Base-by-base conservation (phyloP, 768 basidiomycete species). In the Mycena venus region DNA sequence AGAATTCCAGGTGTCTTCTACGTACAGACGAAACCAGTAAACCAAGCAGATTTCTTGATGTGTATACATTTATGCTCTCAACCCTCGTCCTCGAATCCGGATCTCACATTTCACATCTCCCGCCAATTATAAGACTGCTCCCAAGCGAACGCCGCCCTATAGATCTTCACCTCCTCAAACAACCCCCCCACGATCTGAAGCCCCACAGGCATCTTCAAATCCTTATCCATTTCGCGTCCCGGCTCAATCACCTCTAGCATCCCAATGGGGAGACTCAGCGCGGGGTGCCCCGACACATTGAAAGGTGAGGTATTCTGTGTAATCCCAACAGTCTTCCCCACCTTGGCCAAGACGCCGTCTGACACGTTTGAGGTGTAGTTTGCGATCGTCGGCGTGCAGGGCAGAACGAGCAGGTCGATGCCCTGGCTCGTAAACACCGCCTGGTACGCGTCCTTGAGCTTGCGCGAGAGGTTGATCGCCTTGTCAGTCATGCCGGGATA, bases 171-270 rank as follows among this genome's bases (percentile, higher is more conserved):
- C 77, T 90, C 72, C 83, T 85, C 47, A 85, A 87, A 70, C 79
- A 89, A 73, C 61, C 88, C 65, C 0, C 84, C 86, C 1, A 88
- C 84, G 21, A 88, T 75, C 79, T 87, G 86, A 84, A 88, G 83
- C 7, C 86, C 86, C 10, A 87, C 83, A 2, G 88, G 88, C 21
- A 88, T 76, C 70, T 78, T 83, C 65, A 85, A 67, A 21, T 84
- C 76, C 15, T 80, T 81, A 23, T 84, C 83, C 51, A 78, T 81
- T 67, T 83, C 82, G 19, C 82, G 80, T 5, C 49, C 49, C 10
- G 49, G 49, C 40, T 77, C 72, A 25, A 72, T 55, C 8, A 77
- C 47, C n/a, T 31, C 23, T 6, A 85, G 74, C 76, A 84, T 85
- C 0, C 87, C 87, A 44, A 86, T 83, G 10, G 87, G 86, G 32